Base-by-base conservation (phyloP, 371 early-diverging fungal species). In the Zancudomyces culisetae region DNA sequence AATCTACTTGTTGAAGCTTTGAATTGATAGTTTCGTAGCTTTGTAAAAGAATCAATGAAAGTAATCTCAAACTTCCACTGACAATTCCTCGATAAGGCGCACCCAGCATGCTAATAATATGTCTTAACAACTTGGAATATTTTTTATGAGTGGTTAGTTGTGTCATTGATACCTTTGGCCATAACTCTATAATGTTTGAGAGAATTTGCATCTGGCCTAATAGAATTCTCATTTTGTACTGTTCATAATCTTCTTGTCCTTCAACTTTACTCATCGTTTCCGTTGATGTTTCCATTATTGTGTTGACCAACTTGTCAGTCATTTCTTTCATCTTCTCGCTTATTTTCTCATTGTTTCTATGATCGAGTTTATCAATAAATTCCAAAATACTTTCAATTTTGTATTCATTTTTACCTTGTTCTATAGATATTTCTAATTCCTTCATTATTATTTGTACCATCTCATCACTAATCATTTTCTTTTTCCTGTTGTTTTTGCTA, bases 11-110 rank as follows among this genome's bases (percentile, higher is more conserved):
- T n/a, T n/a, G n/a, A n/a, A n/a, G n/a, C n/a, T n/a, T n/a, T 35
- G 10, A 6, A 35, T 35, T 15, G 6, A 35, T 35, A 10, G 23
- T 8, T 27, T 29, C 48, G 26, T 48, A 24, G n/a, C 48, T 27
- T n/a, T 48, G 24, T 27, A 29, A 35, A 3, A 49, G 39, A 2
- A 49, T 10, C 19, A 29, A 30, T 13, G 13, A 29, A 2, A 49
- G 39, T 35, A 49, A 20, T 3, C 28, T 19, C 4, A 49, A 21
- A n/a, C 35, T 35, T 12, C 50, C 50, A 20, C 50, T 49, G 3
- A 49, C 50, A 6, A 49, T 3, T 19, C 35, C 50, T 29, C 50
- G 2, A 29, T 30, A 49, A 22, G 50, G 50, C 8, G 50, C 50
- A 30, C 50, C 50, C 12, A 49, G 21, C 19, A 49, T 15, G 3